A percentile compares a stretch with the other conserved stretches of the same genome.
Conservation (phyloP, 495 filamentous ascomycete species). For the Penicillium robsamsonii region DNA sequence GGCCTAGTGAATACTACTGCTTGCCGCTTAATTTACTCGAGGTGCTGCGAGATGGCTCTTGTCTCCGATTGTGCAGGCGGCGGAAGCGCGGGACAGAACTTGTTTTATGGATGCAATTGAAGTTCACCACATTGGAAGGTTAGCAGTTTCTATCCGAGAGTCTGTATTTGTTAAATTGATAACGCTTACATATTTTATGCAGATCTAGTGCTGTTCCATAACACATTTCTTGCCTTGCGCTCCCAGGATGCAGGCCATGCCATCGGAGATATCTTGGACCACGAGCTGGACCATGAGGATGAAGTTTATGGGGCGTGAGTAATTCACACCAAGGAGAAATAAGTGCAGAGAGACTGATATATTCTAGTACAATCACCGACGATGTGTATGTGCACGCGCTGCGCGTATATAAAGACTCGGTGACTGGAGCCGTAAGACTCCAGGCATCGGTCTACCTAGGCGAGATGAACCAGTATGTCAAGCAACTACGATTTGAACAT, state of each 20-base stretch:
- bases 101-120: slow-evolving; percentile 55
- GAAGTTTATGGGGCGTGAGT: slow-evolving; percentile 68
- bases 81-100: slow-evolving; percentile 41
- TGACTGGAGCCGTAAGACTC: slow-evolving; percentile 59
- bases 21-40: slow-evolving; percentile 53
- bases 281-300: slow-evolving; percentile 60
- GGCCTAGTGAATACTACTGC: slow-evolving; percentile 45
- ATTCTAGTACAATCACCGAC: slow-evolving; percentile 64
- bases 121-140: slow-evolving; percentile 60
- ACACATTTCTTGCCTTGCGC: slow-evolving; percentile 72
- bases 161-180: neutral
- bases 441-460: slow-evolving; percentile 50
- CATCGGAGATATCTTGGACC: slow-evolving; percentile 54
- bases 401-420: slow-evolving; percentile 65
- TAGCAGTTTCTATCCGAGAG: slow-evolving; percentile 17
- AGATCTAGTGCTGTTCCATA: slow-evolving; percentile 79
- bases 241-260: slow-evolving; percentile 58
- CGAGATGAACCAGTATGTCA: slow-evolving; percentile 40
- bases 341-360: slow-evolving; percentile 9
- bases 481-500: neutral
- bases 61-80: slow-evolving; percentile 54
- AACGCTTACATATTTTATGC: slow-evolving; percentile 7
- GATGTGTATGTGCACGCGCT: slow-evolving; percentile 68
- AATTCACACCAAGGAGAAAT: neutral
- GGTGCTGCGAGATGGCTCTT: slow-evolving; percentile 50